phyloP scores from a whole-genome alignment of 1,139 yeast species.

The Protomyces macrosporus region DNA sequence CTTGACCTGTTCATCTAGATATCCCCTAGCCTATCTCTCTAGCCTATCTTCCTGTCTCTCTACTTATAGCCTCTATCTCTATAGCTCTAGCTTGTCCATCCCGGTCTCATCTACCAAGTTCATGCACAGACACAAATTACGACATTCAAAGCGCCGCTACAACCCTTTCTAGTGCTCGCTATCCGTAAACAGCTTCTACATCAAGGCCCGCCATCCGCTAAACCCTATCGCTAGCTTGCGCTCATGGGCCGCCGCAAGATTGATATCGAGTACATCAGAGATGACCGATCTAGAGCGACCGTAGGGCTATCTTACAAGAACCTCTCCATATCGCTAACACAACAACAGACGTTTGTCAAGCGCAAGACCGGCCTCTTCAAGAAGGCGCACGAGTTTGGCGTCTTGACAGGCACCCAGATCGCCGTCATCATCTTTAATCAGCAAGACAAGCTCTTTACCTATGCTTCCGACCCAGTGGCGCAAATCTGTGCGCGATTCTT shows the following conservation, averaged over 20 bases:
- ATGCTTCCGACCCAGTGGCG: slow-evolving; percentile 19
- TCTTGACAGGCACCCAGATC: slow-evolving; percentile 85
- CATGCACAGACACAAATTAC: no score
- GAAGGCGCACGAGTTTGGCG: slow-evolving; percentile 91
- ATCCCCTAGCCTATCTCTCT: no score
- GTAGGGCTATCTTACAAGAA: not conserved
- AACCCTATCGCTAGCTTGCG: no score
- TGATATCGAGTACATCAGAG: slow-evolving; percentile 82
- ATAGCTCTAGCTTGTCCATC: no score
- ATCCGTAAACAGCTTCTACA: no score
- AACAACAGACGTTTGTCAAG: slow-evolving; percentile 69
- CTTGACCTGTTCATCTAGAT: no score
- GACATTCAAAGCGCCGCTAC: no score
- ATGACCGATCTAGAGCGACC: slow-evolving; percentile 71
- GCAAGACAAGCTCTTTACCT: slow-evolving; percentile 60
- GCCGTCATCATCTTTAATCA: slow-evolving; percentile 87
- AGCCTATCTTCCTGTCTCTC: no score
- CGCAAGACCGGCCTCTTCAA: slow-evolving; percentile 92
- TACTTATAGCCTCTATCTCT: no score
- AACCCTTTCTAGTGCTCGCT: no score
- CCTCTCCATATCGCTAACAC: not conserved
- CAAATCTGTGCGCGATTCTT: slow-evolving; percentile 8
- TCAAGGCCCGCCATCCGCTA: no score
- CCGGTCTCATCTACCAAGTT: no score
- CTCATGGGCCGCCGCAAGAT: slow-evolving; percentile 94